A percentile compares a stretch with the other conserved stretches of the same genome.
Evolutionary conservation across 768 basidiomycete genomes (phyloP).

Genomic region (Leucogyrophana mollusca): DNA sequence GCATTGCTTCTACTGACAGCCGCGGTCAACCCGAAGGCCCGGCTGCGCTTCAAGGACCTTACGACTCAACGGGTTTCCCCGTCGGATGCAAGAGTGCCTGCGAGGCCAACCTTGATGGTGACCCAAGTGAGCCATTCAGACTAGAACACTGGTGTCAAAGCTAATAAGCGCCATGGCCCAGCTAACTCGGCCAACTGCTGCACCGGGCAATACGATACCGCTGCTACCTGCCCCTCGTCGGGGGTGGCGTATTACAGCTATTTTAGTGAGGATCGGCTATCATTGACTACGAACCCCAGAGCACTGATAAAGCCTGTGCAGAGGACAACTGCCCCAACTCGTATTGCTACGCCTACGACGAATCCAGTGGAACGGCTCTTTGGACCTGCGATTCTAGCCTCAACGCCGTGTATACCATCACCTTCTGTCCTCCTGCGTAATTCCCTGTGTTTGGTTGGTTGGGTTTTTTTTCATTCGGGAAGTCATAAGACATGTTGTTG

Average conservation of each 20-base stretch:
- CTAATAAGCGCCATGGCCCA: constrained; percentile 16
- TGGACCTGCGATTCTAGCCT: constrained; percentile 38
- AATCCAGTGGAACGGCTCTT: constrained; percentile 42
- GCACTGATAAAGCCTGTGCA: constrained; percentile 16
- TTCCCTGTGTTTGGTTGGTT: not conserved
- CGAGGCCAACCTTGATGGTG: constrained; percentile 33
- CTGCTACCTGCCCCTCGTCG: constrained; percentile 54
- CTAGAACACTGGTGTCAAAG: not conserved
- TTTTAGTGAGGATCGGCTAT: constrained; percentile 46
- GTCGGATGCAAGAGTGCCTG: constrained; percentile 67
- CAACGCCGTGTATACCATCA: constrained; percentile 44
- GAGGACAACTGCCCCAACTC: constrained; percentile 43
- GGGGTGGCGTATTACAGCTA: constrained; percentile 40
- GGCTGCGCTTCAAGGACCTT: constrained; percentile 48
- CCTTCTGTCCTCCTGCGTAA: constrained; percentile 37
- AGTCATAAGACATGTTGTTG: too few species aligned
- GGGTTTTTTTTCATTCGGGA: too few species aligned
- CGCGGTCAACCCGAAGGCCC: constrained; percentile 39
- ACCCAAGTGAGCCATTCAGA: constrained; percentile 22
- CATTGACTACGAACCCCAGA: not conserved
- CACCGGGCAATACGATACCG: constrained; percentile 50
- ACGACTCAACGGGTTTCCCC: constrained; percentile 48
- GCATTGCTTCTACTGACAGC: not conserved
- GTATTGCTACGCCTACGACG: constrained; percentile 54
- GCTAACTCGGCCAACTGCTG: constrained; percentile 67